phyloP scores from a whole-genome alignment of 148 eudicot species.

The Camellia sinensis region DNA sequence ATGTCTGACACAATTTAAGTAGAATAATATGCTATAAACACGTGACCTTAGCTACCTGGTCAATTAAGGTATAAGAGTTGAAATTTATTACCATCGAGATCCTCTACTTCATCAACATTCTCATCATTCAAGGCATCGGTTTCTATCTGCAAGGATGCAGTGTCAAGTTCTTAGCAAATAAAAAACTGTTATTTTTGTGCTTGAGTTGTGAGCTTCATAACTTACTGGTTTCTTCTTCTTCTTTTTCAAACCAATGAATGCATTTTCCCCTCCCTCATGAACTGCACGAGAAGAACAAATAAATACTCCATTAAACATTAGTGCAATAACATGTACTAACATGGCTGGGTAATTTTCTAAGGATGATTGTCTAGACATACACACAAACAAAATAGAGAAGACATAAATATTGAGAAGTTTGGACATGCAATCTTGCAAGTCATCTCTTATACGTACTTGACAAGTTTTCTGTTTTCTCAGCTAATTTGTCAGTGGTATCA shows the following conservation, averaged over 20 bases:
- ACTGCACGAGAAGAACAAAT: constrained; percentile 10
- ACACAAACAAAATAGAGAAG: background rate
- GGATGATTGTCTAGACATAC: too few species aligned
- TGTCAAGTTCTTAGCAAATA: constrained; percentile 8
- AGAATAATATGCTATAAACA: background rate
- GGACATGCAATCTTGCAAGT: background rate
- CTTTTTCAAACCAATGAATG: constrained; percentile 27
- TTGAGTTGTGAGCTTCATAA: background rate
- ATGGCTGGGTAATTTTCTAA: too few species aligned
- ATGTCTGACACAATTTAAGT: constrained; percentile 1
- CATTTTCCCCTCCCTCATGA: constrained; percentile 21
- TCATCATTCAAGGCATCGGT: constrained; percentile 14
- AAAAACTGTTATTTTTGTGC: background rate
- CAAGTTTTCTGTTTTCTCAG: constrained; percentile 19
- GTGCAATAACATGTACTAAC: background rate
- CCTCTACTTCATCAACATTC: constrained; percentile 14
- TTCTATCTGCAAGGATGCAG: constrained; percentile 14
- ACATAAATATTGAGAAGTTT: background rate
- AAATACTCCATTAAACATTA: background rate
- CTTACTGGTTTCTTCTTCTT: constrained; percentile 29
- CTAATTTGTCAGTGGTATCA: constrained; percentile 15
- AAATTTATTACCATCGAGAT: constrained; percentile 20
- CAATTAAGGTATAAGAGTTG: background rate
- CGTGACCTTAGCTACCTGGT: background rate
- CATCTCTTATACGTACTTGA: constrained; percentile 22